Base-by-base conservation (phyloP, 306 rosid genomes). In the Hylodesmum podocarpum region DNA sequence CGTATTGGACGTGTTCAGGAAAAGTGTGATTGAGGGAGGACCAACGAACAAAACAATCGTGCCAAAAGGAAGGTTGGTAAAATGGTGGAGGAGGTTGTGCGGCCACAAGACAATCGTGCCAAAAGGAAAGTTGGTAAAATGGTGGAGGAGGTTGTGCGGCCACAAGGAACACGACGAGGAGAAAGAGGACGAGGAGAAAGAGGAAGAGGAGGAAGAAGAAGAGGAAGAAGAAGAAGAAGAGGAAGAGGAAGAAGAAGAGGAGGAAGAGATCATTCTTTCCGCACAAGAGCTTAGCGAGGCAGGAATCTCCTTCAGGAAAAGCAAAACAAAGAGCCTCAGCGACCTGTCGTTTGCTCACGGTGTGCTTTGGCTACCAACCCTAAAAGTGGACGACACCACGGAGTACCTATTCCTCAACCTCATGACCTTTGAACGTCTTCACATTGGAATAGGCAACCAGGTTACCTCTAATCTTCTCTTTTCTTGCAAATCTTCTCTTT, bases 351-450 rank as follows among this genome's bases (percentile, higher is more conserved):
- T 89, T 46, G 21, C 39, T 0, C 1, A 51, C 1, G 85, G 89
- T 2, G 34, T 65, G 12, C 68, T 85, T 0, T 24, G 59, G 21
- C 84, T 86, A 8, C 89, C 89, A 1, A 22, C 14, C 0, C 2
- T 87, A 2, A 4, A 67, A 0, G 68, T 89, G 4, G 90, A 89
- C 6, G 88, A 84, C n/a, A 9, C 72, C 5, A 86, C 75, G 0
- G 83, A 80, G 44, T 37, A 87, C 1, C 63, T 19, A 47, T 62
- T 86, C 57, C 27, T 82, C 5, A 86, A 89, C 71, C 77, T 89
- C 9, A 51, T 84, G 9, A 89, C 88, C 0, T 83, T 84, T 16
- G 89, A 86, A 80, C 77, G 88, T 9, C 69, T 84, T 22, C 89
- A 84, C 6, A 77, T 64, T 0, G 82, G 78, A 11, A 86, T 80